These are phyloP conservation scores for Fusarium sp. DNA, from an alignment of 2,329 filamentous ascomycete genomes.

Conservation along the genomic window DNA sequence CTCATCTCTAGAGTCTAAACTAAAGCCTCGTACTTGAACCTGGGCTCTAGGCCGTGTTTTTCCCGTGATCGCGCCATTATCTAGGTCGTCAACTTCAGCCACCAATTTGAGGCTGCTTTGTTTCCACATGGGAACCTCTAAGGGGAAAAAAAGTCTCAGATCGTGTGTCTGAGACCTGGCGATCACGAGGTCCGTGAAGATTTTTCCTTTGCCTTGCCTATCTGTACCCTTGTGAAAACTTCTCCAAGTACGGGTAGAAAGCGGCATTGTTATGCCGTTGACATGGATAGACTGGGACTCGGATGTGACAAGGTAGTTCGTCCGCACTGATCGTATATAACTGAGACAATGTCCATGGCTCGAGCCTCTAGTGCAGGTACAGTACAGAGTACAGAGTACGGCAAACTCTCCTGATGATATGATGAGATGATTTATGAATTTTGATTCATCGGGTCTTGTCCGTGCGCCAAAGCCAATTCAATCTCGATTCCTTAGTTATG, in stretches of 20 bases:
- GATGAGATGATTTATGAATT: conserved; percentile 2
- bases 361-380: background rate
- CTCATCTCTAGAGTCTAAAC: background rate
- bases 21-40: background rate
- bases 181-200: conserved; percentile 6
- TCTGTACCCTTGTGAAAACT: background rate
- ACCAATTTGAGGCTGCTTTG: background rate
- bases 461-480: background rate
- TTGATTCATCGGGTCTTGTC: background rate
- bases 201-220: background rate
- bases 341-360: conserved; percentile 5
- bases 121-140: conserved; percentile 21
- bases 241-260: background rate
- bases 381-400: background rate
- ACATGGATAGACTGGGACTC: background rate
- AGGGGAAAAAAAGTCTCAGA: conserved; percentile 25
- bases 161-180: conserved; percentile 28
- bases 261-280: background rate
- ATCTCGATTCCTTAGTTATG: background rate
- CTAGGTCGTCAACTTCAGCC: background rate
- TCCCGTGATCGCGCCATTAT: conserved; percentile 31
- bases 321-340: background rate
- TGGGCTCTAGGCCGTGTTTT: conserved; percentile 10
- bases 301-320: background rate
- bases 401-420: background rate